A percentile compares a stretch with the other conserved stretches of the same genome.
These are phyloP conservation scores for Chlamydomonas sp. DNA, from an alignment of 139 green algal species.

Conservation along the genomic window DNA sequence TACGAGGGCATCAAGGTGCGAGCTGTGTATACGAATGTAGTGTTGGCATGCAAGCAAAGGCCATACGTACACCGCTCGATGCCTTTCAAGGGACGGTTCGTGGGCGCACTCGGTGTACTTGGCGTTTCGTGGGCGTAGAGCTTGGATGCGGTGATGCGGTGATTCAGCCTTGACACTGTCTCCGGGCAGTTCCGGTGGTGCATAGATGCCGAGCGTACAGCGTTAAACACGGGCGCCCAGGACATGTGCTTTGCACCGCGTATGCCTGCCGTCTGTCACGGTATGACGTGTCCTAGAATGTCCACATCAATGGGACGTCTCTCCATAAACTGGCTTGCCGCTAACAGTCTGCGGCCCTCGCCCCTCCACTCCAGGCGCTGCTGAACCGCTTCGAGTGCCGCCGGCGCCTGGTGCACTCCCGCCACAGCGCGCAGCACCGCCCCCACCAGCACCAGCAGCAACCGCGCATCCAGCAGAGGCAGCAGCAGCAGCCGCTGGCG, in stretches of 20 bases:
- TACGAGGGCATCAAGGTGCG: constrained; percentile 58
- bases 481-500: constrained; percentile 1
- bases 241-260: neutral
- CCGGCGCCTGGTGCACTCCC: constrained; percentile 28
- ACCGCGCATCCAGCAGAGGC: neutral
- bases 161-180: neutral
- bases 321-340: neutral
- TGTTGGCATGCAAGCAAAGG: neutral
- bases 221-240: too few relatives aligned
- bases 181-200: neutral
- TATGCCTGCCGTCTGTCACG: neutral
- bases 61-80: neutral
- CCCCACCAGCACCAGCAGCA: neutral
- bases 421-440: neutral
- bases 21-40: too few relatives aligned
- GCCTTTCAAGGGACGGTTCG: neutral
- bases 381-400: constrained; percentile 29
- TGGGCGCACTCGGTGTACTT: too few relatives aligned
- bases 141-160: neutral
- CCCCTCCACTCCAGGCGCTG: constrained; percentile 6
- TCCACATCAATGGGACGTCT: neutral
- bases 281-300: neutral
- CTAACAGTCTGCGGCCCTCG: neutral
- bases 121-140: neutral
- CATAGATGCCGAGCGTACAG: neutral